Base-by-base conservation (phyloP, 2,329 filamentous ascomycete genomes). In the Ophiostoma sp. region DNA sequence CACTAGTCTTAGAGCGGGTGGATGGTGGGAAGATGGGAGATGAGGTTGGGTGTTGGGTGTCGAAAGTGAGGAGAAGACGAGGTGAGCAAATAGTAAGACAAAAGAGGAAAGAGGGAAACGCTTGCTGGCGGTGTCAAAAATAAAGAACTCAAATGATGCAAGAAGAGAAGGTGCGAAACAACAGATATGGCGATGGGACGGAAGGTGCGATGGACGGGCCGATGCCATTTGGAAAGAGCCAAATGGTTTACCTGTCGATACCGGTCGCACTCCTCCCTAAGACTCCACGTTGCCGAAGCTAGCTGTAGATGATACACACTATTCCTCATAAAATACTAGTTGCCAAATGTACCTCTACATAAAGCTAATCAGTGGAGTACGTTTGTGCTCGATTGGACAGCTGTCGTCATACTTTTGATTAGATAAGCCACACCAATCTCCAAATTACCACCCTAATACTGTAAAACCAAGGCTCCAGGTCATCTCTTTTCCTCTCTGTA, bases 351-450 rank as follows among this genome's bases (percentile, higher is more conserved):
- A 67, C 4, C n/a, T 41, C 11, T 67, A 69, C 57, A 15, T 23
- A 5, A 1, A 17, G 52, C 20, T 17, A 17, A 60, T n/a, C 27
- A 35, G 66, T 33, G 44, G 66, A 33, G 33, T 36, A 64, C 13
- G 33, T n/a, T 39, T 62, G 31, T 62, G 60, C 23, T 13, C 35
- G 39, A 52, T 35, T 54, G 66, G 44, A 67, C 41, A 54, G 66
- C 31, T 67, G 66, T 67, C 66, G 66, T 52, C 41, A 67, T 67
- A 39, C 27, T 48, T 6, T 4, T 36, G 27, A 31, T 67, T 67
- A 67, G 11, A 17, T 67, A 67, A 67, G 65, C n/a, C n/a, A 41
- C 8, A 27, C 35, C 11, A 11, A 15, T 41, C 8, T 41, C 52
- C 52, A 57, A 15, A 13, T 27, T 31, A 27, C 52, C 11, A 48